Base-by-base conservation (phyloP, 805 yeast species). In the Teunomyces tritomae region DNA sequence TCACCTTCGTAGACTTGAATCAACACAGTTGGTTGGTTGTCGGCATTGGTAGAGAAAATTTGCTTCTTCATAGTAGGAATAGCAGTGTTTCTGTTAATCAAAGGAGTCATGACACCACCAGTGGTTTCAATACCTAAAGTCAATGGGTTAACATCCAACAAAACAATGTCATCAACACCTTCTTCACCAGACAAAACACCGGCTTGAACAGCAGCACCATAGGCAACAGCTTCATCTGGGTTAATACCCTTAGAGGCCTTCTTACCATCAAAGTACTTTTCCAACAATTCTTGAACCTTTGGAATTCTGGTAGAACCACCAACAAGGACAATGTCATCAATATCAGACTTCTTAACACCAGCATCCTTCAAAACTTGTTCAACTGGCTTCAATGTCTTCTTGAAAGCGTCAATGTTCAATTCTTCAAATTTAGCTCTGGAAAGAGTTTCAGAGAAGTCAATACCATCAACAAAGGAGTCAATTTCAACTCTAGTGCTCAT, bases 1-100 rank as follows among this genome's bases (percentile, higher is more conserved):
- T 92, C 99, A 85, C 99, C 99, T 83, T 92, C 97, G 85, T 87
- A 92, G 60, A 92, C 98, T 77, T 96, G 97, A 87, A 92, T 90
- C 78, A 89, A 94, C 59, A 92, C 98, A 62, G 96, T 89, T 69
- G 98, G 92, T 82, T 92, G 99, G 83, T 89, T 89, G 83, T 92
- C 99, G 64, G 87, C 96, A 68, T 89, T 96, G 62, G 99, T 92
- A 71, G 99, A 90, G 89, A 92, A 92, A 63, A 96, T 92, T 82
- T 96, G 90, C 72, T 96, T 87, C 87, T 92, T 92, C 79, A 90
- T 87, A 76, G 98, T 92, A 77, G 99, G 99, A 64, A 92, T 96
- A 67, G 98, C 92, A 64, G 98, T 88, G 88, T 94, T 94, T 83
- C 99, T 90, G 80, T 97, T 97, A 63, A 94, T 96, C 73, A 94